phyloP scores from a whole-genome alignment of 2,329 filamentous ascomycete genomes.

The Diaporthe capsici region DNA sequence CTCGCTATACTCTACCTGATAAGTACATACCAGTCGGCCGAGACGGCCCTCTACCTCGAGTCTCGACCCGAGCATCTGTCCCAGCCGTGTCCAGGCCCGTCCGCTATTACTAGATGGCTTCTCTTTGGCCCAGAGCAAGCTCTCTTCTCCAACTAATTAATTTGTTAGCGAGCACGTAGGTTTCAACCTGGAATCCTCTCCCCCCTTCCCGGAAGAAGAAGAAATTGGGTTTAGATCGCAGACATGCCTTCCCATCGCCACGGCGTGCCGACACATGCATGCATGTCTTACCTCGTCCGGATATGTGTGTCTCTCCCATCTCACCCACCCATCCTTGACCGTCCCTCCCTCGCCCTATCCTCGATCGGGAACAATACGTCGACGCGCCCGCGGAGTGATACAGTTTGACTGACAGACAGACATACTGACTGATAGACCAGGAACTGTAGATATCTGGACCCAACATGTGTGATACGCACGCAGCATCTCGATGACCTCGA shows the following conservation, averaged over 20 bases:
- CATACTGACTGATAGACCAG: no score
- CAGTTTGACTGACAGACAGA: neutral
- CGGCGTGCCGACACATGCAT: slow-evolving; percentile 21
- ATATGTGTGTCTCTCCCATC: slow-evolving; percentile 10
- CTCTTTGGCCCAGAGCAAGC: neutral
- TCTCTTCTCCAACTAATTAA: neutral
- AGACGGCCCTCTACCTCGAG: slow-evolving; percentile 5
- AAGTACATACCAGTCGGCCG: slow-evolving; percentile 16
- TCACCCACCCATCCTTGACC: neutral
- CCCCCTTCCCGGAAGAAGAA: neutral
- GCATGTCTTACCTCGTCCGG: slow-evolving; percentile 29
- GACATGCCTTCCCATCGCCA: slow-evolving; percentile 18
- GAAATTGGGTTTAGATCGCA: slow-evolving; percentile 16
- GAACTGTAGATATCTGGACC: neutral
- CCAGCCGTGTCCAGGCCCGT: slow-evolving; percentile 10
- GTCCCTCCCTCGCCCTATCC: slow-evolving; percentile 23
- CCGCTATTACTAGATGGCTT: neutral
- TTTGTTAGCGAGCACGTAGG: neutral
- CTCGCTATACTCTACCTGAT: neutral
- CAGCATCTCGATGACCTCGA: slow-evolving; percentile 6
- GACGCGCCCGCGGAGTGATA: neutral
- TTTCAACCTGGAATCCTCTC: neutral
- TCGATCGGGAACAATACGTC: slow-evolving; percentile 3
- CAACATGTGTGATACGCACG: neutral
- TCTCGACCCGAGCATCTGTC: neutral